Percentiles rank a stretch among this genome's conserved stretches.
Evolutionary conservation across 2,329 filamentous ascomycete species (phyloP).

Genomic region (Grosmannia penicillata): DNA sequence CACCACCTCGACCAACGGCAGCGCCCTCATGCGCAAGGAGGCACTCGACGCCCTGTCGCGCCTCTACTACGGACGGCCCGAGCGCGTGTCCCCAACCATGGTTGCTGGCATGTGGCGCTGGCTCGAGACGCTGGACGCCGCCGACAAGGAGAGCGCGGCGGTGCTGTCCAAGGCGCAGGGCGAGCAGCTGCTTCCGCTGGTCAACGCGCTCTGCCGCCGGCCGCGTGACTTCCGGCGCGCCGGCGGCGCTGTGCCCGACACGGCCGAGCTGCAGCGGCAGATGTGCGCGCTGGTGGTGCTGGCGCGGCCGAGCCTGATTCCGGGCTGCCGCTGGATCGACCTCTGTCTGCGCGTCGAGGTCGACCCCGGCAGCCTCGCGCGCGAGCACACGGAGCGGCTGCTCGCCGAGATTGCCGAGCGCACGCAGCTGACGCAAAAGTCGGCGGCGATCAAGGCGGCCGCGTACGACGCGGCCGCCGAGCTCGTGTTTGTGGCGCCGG

Average conservation of each 20-base stretch:
- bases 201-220: slow-evolving; percentile 49
- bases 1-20: slow-evolving; percentile 47
- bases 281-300: slow-evolving; percentile 67
- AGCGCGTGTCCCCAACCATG: slow-evolving; percentile 45
- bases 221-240: slow-evolving; percentile 30
- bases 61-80: slow-evolving; percentile 47
- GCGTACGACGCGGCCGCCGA: slow-evolving; percentile 79
- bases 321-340: slow-evolving; percentile 76
- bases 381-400: slow-evolving; percentile 45
- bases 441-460: slow-evolving; percentile 42
- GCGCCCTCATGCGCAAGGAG: slow-evolving; percentile 48
- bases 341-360: slow-evolving; percentile 64
- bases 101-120: slow-evolving; percentile 67
- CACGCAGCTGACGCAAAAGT: slow-evolving; percentile 33
- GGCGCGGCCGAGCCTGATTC: slow-evolving; percentile 62
- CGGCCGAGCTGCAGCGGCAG: slow-evolving; percentile 46
- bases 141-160: slow-evolving; percentile 67
- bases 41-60: slow-evolving; percentile 45
- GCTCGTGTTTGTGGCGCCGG: slow-evolving; percentile 83
- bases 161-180: slow-evolving; percentile 48
- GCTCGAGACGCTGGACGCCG: slow-evolving; percentile 49
- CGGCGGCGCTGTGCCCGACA: slow-evolving; percentile 25
- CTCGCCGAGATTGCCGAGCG: slow-evolving; percentile 49
- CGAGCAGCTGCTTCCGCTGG: slow-evolving; percentile 44
- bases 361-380: slow-evolving; percentile 69